phyloP scores from a whole-genome alignment of 108 stramenopile genomes.

The Pseudonitzschia delicatissima region DNA sequence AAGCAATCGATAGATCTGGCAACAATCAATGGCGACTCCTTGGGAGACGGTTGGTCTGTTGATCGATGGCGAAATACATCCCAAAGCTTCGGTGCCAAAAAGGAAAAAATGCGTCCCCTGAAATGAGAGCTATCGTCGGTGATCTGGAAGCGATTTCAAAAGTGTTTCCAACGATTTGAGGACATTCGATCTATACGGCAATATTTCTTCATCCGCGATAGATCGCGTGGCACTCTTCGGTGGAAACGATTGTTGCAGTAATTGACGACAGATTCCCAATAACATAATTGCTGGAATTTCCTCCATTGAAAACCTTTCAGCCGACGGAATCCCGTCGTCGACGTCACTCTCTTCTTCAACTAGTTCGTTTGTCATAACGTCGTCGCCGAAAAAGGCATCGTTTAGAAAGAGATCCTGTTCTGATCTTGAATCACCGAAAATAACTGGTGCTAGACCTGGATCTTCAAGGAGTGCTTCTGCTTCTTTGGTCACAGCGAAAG shows the following conservation, averaged over 20 bases:
- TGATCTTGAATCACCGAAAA: neutral
- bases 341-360: slow-evolving; percentile 22
- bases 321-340: slow-evolving; percentile 20
- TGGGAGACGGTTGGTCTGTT: slow-evolving; percentile 11
- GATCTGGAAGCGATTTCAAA: slow-evolving; percentile 31
- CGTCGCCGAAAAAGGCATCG: slow-evolving; percentile 42
- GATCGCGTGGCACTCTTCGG: slow-evolving; percentile 16
- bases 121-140: neutral
- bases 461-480: neutral
- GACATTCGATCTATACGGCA: slow-evolving; percentile 63
- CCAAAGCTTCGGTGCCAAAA: slow-evolving; percentile 5
- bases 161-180: slow-evolving; percentile 43
- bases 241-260: slow-evolving; percentile 60
- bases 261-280: slow-evolving; percentile 54
- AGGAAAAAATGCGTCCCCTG: slow-evolving; percentile 2
- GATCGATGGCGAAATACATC: slow-evolving; percentile 30
- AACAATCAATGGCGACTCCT: slow-evolving; percentile 60
- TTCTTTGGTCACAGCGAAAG: neutral
- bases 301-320: slow-evolving; percentile 23
- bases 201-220: slow-evolving; percentile 39
- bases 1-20: slow-evolving; percentile 69
- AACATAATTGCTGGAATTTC: slow-evolving; percentile 24
- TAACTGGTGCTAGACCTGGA: neutral
- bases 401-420: slow-evolving; percentile 52
- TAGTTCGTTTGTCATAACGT: slow-evolving; percentile 14